A percentile compares a stretch with the other conserved stretches of the same genome.
Conservation (phyloP, 371 early-diverging fungal species). For the Apophysomyces sp. region DNA sequence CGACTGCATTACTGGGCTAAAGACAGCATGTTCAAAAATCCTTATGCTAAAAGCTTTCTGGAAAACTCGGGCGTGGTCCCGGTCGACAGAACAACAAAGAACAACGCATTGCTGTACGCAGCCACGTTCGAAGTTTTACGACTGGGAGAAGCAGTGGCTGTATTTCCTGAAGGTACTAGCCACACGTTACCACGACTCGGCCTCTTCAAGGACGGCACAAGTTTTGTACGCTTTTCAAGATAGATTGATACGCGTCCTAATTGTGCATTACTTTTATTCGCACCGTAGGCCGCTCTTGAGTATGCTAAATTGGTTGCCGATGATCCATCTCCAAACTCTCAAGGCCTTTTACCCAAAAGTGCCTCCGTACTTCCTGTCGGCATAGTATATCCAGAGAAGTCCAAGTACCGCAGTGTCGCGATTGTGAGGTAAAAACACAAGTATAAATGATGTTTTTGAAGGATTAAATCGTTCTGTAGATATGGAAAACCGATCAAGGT, state of each 20-base stretch:
- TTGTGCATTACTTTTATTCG: background rate
- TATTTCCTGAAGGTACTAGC: constrained; percentile 61
- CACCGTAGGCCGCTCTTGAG: constrained; percentile 45
- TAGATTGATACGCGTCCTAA: background rate
- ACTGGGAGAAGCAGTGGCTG: constrained; percentile 51
- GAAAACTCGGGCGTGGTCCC: constrained; percentile 53
- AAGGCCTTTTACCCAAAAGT: constrained; percentile 18
- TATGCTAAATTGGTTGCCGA: constrained; percentile 42
- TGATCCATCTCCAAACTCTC: constrained; percentile 25
- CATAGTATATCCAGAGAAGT: constrained; percentile 58
- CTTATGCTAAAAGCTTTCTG: constrained; percentile 36
- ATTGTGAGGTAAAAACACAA: constrained; percentile 50
- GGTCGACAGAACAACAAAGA: constrained; percentile 56
- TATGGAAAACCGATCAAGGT: constrained; percentile 56
- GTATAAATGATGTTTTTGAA: background rate
- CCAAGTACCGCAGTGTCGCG: constrained; percentile 53
- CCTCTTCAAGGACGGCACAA: constrained; percentile 47
- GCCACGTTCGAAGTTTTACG: constrained; percentile 49
- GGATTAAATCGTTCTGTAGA: constrained; percentile 12
- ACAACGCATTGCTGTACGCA: constrained; percentile 48
- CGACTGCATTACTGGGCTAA: constrained; percentile 63
- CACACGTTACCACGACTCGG: constrained; percentile 49
- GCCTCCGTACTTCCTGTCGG: constrained; percentile 52
- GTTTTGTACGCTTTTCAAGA: constrained; percentile 36
- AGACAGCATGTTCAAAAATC: constrained; percentile 49